A percentile compares a stretch with the other conserved stretches of the same genome.
These are phyloP conservation scores for Suillus brevipes DNA, from an alignment of 768 basidiomycete species.

Conservation along the genomic window DNA sequence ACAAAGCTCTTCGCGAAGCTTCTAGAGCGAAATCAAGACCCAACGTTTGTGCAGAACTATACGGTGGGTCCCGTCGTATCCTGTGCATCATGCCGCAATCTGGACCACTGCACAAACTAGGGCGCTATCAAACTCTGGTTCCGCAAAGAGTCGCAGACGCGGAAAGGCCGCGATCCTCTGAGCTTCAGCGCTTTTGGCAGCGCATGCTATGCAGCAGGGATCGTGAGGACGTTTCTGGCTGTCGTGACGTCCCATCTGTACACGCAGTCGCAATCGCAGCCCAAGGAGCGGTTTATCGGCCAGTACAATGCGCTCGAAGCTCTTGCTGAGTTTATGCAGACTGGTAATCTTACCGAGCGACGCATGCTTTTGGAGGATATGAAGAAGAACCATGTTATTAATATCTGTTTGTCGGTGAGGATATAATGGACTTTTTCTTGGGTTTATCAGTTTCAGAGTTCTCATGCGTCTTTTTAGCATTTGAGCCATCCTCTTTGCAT, in stretches of 20 bases:
- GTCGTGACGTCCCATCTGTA: slow-evolving; percentile 20
- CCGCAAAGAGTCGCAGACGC: not conserved
- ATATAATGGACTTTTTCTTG: not conserved
- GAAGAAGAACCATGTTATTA: slow-evolving; percentile 21
- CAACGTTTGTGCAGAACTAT: slow-evolving; percentile 21
- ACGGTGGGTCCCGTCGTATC: slow-evolving; percentile 10
- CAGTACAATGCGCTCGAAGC: slow-evolving; percentile 25
- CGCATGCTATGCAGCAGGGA: slow-evolving; percentile 26
- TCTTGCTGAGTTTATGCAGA: slow-evolving; percentile 22
- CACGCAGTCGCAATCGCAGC: slow-evolving; percentile 14
- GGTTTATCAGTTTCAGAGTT: no score
- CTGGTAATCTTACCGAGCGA: slow-evolving; percentile 22
- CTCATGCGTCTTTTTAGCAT: slow-evolving; percentile 15
- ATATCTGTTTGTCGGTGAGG: slow-evolving; percentile 25
- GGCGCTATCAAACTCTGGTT: slow-evolving; percentile 17
- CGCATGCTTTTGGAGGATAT: slow-evolving; percentile 24
- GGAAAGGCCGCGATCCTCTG: not conserved
- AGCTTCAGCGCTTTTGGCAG: slow-evolving; percentile 20
- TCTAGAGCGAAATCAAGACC: slow-evolving; percentile 23
- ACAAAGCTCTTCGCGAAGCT: slow-evolving; percentile 26
- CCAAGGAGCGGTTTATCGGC: slow-evolving; percentile 17
- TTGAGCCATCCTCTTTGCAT: slow-evolving; percentile 23
- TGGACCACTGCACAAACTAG: slow-evolving; percentile 4
- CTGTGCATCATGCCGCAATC: not conserved
- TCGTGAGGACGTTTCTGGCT: slow-evolving; percentile 28